Evolutionary conservation across 306 rosid species (phyloP).

Genomic region (Vigna radiata): DNA sequence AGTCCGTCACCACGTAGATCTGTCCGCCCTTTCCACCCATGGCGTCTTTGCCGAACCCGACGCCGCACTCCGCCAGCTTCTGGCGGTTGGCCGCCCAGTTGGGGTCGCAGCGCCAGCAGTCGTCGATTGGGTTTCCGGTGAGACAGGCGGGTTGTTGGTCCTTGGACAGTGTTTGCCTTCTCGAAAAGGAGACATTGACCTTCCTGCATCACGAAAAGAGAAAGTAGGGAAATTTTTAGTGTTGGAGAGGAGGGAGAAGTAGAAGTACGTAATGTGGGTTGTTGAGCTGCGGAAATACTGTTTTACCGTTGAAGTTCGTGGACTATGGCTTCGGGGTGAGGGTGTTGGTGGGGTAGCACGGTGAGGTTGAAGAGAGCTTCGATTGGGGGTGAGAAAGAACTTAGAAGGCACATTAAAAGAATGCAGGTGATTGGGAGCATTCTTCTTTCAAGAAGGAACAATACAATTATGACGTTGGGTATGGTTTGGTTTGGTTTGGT

Average conservation of each 20-base stretch:
- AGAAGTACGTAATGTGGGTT: not conserved
- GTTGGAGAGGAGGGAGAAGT: not conserved
- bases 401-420: conserved; percentile 69
- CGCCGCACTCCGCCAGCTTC: conserved; percentile 84
- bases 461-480: conserved; percentile 33
- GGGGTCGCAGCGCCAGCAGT: conserved; percentile 87
- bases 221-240: not conserved
- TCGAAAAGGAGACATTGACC: conserved; percentile 65
- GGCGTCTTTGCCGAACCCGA: conserved; percentile 85
- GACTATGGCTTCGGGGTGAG: conserved; percentile 84
- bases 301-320: conserved; percentile 76
- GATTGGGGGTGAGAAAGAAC: conserved; percentile 51
- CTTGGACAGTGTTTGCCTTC: conserved; percentile 59
- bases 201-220: conserved; percentile 53
- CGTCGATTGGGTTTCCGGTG: conserved; percentile 91
- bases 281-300: not conserved
- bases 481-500: not conserved
- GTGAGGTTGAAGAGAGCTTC: conserved; percentile 68
- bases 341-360: conserved; percentile 75
- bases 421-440: conserved; percentile 70
- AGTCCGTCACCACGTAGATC: conserved; percentile 88
- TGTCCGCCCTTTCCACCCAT: conserved; percentile 92
- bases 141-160: conserved; percentile 61
- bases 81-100: conserved; percentile 78
- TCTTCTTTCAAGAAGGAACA: conserved; percentile 44